Evolutionary conservation across 1,284 basidiomycete species (phyloP), one percentile per base, ranked within the genome.

Genomic region (Puccinia polysora): DNA sequence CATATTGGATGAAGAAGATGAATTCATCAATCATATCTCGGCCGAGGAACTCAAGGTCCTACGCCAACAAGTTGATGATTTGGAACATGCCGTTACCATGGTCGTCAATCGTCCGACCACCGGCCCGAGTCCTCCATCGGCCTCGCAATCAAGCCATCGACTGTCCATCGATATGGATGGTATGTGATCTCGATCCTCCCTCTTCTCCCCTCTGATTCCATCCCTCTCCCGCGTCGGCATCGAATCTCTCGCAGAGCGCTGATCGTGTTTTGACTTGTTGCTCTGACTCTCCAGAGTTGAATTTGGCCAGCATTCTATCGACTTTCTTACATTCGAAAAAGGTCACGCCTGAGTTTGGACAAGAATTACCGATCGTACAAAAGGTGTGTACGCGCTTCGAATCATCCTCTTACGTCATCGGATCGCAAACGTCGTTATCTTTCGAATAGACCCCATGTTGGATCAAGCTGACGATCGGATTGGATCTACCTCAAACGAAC

Each of bases 1-100:
- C 18, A 36, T 71, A 8, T 52, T 71, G 36, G 69, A 71, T 20
- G 69, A 63, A 40, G 59, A 71, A 50, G 69, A 63, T 23, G 69
- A 60, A 50, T 23, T 30, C 14, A 63, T 25, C 20, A 63, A 25
- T 38, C 69, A 59, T 7, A 49, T 71, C 34, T 71, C 69, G 15
- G 23, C 59, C 28, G 69, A 50, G 40, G 69, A 71, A 53, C 58
- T 71, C 20, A 38, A 62, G 40, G 38, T 50, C 23, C 50, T 71
- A 18, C 58, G 34, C 5, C 47, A 62, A 55, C 69, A 71, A n/a
- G 30, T 71, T 8, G 58, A 71, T 25, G 36, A 58, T 25, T 38
- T 71, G 15, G 69, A 71, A 47, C 45, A 59, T 43, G 55, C 58
- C 25, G 69, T 71, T 28, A 53, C 28, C 38, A 38, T 59, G 32